Evolutionary conservation across 1,284 basidiomycete species (phyloP).

Genomic region (Volvariella volvacea): DNA sequence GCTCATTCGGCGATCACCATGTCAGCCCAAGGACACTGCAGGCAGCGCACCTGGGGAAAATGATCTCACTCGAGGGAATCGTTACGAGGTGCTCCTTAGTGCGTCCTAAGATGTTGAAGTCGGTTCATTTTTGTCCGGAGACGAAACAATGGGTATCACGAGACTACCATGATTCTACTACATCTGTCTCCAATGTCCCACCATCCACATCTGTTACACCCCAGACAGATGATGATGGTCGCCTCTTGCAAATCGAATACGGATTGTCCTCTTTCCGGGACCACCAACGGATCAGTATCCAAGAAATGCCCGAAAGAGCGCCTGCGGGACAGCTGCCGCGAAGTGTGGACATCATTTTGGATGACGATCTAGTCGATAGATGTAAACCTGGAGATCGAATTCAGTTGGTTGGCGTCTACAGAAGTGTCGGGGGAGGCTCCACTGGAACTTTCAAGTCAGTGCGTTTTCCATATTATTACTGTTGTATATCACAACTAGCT

Average conservation of each 20-base stretch:
- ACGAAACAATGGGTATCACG: conserved; percentile 84
- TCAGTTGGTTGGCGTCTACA: conserved; percentile 93
- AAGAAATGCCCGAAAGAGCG: conserved; percentile 99
- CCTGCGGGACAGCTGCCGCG: conserved; percentile 96
- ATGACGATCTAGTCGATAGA: conserved; percentile 95
- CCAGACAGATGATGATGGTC: conserved; percentile 87
- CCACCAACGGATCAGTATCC: conserved; percentile 96
- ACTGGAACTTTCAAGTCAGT: conserved; percentile 89
- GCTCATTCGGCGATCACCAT: conserved; percentile 99
- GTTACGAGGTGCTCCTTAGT: conserved; percentile 98
- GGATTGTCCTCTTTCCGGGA: conserved; percentile 92
- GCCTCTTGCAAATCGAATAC: conserved; percentile 87
- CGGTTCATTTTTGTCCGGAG: conserved; percentile 90
- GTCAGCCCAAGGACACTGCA: conserved; percentile 92
- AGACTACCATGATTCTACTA: conserved; percentile 90
- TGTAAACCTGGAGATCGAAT: conserved; percentile 98
- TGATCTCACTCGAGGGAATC: conserved; percentile 98
- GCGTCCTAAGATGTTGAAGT: conserved; percentile 96
- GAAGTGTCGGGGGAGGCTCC: conserved; percentile 87
- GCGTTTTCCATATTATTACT: conserved; percentile 8
- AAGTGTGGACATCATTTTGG: conserved; percentile 92
- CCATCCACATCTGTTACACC: conserved; percentile 91
- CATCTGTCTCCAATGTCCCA: conserved; percentile 78
- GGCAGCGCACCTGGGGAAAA: conserved; percentile 86
- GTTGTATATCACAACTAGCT: conserved; percentile 11